phyloP scores from a whole-genome alignment of 148 eudicot genomes.

The Fagopyrum homotropicum region DNA sequence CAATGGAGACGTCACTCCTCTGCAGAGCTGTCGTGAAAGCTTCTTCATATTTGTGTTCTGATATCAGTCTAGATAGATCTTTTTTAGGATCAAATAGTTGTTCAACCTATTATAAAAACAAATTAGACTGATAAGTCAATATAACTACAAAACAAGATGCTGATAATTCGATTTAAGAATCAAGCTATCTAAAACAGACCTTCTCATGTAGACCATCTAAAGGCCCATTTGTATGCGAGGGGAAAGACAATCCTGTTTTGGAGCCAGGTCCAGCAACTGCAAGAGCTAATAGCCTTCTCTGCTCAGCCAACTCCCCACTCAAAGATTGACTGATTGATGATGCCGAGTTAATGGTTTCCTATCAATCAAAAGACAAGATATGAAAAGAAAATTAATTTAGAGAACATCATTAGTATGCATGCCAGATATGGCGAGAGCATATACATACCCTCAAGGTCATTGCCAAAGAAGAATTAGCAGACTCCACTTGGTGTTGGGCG shows the following conservation, averaged over 20 bases:
- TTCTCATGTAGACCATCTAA: conserved; percentile 69
- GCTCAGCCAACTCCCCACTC: conserved; percentile 79
- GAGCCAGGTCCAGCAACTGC: conserved; percentile 75
- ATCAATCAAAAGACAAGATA: neutral
- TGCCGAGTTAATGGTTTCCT: conserved; percentile 86
- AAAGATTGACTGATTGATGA: conserved; percentile 69
- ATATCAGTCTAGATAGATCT: conserved; percentile 70
- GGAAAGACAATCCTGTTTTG: conserved; percentile 48
- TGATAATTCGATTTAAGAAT: neutral
- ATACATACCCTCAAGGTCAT: conserved; percentile 66
- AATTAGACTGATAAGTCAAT: neutral
- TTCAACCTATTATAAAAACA: conserved; percentile 55
- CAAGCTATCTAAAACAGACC: conserved; percentile 29
- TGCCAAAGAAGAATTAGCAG: conserved; percentile 69
- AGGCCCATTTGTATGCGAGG: conserved; percentile 77
- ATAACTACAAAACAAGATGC: neutral
- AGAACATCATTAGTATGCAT: neutral
- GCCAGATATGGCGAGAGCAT: neutral
- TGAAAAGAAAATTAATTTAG: neutral
- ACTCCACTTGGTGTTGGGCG: conserved; percentile 61
- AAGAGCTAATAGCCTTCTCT: conserved; percentile 73
- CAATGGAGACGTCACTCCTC: conserved; percentile 84
- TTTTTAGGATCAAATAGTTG: conserved; percentile 75
- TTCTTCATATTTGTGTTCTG: conserved; percentile 83
- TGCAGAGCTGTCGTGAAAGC: conserved; percentile 93